A percentile compares a stretch with the other conserved stretches of the same genome.
Conservation (phyloP, 306 rosid genomes). For the Sesbania bispinosa region DNA sequence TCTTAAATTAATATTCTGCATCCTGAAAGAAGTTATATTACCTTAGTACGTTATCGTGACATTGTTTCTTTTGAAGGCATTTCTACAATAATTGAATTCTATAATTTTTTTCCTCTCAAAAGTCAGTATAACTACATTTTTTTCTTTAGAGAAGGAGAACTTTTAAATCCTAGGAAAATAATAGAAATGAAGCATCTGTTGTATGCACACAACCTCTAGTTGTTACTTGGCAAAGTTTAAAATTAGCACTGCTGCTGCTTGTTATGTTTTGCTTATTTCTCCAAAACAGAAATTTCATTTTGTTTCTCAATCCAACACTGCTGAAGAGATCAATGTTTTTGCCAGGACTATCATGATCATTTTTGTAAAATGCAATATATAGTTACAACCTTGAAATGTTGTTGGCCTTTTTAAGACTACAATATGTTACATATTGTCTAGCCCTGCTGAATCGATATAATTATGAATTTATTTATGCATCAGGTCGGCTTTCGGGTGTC, state of each 20-base stretch:
- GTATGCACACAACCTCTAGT: background rate
- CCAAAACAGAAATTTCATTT: background rate
- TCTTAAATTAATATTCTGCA: no score
- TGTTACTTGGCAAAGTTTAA: background rate
- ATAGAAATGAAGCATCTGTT: background rate
- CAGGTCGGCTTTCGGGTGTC: conserved; percentile 93
- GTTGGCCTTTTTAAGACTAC: background rate
- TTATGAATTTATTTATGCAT: conserved; percentile 14
- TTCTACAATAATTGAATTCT: background rate
- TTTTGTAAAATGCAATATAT: background rate
- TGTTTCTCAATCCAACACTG: background rate
- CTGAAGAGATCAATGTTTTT: background rate
- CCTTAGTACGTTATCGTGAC: background rate
- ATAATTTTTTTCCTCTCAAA: background rate
- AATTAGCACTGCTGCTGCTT: background rate
- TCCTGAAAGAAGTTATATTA: no score
- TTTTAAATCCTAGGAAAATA: background rate
- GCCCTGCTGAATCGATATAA: background rate
- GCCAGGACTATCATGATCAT: background rate
- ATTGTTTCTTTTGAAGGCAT: no score
- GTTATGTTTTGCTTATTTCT: background rate
- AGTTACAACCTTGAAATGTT: background rate
- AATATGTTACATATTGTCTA: background rate
- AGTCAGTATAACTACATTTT: background rate
- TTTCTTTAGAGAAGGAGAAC: background rate